These are phyloP conservation scores for Cyclospora cayetanensis DNA, from an alignment of 169 alveolate genomes.

Conservation along the genomic window DNA sequence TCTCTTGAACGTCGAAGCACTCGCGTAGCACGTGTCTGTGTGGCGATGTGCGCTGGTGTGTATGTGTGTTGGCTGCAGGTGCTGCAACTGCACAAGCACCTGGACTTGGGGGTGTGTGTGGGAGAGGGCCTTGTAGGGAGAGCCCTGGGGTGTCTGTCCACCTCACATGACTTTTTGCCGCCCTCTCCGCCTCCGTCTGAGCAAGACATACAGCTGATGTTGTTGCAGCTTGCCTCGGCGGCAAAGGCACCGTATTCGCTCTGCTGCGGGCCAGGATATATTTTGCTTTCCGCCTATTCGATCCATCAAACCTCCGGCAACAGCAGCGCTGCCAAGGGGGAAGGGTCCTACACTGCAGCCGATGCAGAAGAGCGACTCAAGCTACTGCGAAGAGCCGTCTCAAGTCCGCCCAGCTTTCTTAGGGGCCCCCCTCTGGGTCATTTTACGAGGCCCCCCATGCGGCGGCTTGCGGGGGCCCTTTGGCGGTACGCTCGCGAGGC, in stretches of 20 bases:
- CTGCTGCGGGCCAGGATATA: neutral
- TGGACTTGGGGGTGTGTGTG: neutral
- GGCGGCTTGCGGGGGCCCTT: neutral
- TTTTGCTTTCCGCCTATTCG: neutral
- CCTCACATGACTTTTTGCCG: neutral
- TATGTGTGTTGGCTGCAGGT: neutral
- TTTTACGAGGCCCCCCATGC: neutral
- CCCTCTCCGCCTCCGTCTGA: neutral
- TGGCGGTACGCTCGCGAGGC: neutral
- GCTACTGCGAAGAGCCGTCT: neutral
- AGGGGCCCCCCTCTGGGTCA: neutral
- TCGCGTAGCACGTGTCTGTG: neutral
- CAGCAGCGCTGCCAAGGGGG: neutral
- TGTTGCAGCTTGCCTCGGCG: neutral
- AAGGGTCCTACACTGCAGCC: neutral
- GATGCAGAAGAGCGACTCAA: neutral
- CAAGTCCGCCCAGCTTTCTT: neutral
- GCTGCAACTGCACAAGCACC: neutral
- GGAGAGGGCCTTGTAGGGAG: neutral
- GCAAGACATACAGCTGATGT: neutral
- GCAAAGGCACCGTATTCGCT: neutral
- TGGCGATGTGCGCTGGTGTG: neutral
- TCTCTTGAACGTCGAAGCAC: neutral
- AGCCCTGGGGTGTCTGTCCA: neutral
- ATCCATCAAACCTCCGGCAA: neutral